Evolutionary conservation across 2,329 filamentous ascomycete genomes (phyloP), one percentile per base, ranked within the genome.

Genomic region (Atkinsonella texensis): DNA sequence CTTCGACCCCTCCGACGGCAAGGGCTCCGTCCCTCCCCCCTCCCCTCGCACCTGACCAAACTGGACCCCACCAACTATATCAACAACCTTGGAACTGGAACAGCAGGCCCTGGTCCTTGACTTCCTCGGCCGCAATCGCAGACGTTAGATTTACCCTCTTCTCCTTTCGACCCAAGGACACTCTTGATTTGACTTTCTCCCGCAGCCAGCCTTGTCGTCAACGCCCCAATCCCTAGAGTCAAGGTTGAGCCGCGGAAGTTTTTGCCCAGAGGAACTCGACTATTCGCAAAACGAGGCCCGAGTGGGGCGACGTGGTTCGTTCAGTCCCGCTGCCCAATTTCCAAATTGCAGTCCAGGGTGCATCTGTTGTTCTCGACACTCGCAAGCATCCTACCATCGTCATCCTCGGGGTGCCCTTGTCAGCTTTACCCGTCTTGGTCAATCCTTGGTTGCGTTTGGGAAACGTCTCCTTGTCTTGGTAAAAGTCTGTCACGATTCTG

Each of bases 241-340:
- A 40, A 35, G 20, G 31, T 18, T 49, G 11, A 18, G 9, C 35
- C 40, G 20, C 35, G 9, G 20, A n/a, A 17, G 17, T 4, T 8
- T 17, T 38, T n/a, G 40, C 15, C 17, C 15, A n/a, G 2, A 18
- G 40, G 33, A 35, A 43, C 48, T 35, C 41, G 11, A 28, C 52
- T 10, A 32, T 33, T 45, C 33, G 23, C 43, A 41, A 49, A 43
- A 18, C 47, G 47, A 47, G 53, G 52, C 45, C 52, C 54, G 48
- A 55, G 52, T 50, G 54, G 52, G 49, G 50, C 33, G 44, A 33
- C 43, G 35, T 49, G 28, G 28, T 50, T 46, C 51, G n/a, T 52
- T 46, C 45, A 48, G 17, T 38, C 33, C 38, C 40, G 48, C 49
- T 31, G 39, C 40, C 48, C 44, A 51, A 44, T 45, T 46, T 39